Evolutionary conservation across 345 rosid species (phyloP), one percentile per base, ranked within the genome.

Genomic region (Arabis alpina): DNA sequence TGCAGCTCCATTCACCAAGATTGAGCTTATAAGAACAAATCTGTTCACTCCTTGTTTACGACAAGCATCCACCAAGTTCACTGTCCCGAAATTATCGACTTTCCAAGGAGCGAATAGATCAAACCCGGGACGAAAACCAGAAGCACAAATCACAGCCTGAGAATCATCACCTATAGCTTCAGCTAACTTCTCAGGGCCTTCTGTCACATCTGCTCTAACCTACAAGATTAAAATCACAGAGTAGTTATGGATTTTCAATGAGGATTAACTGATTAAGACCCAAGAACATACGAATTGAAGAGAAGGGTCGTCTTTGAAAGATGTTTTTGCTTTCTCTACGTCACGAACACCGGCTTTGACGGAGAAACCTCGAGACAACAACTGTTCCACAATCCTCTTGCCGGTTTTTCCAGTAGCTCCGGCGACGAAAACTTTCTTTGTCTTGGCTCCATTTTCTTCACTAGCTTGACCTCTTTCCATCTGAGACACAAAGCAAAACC

Each of bases 1-100:
- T 63, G 97, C 93, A 39, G 98, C 98, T 76, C 97, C 93, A 36
- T 93, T 90, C 47, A 93, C 98, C 75, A 93, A 79, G 66, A 93
- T 87, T 30, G 97, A 93, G 83, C 94, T 90, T 42, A 88, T 62
- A 39, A 90, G 92, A 39, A 93, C 78, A 81, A 93, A 93, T 67
- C 84, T 86, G 8, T 82, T 71, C 40, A 88, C 84, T 12, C 93
- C 91, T 15, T 45, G 63, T 72, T 80, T 80, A 24, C 93, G 82
- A 44, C 97, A 93, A 24, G 98, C 98, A 25, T 90, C 93, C 16
- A 93, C 97, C 1, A 93, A 88, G 76, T 84, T 88, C 49, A 87
- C 86, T 0, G 97, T 85, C 64, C 97, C 98, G 59, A 82, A 88
- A 62, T 90, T 87, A 77, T 93, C 98, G 52, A 87, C 88, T 84